Conservation (phyloP, 257 asterid genomes). For the Nicotiana obtusifolia region DNA sequence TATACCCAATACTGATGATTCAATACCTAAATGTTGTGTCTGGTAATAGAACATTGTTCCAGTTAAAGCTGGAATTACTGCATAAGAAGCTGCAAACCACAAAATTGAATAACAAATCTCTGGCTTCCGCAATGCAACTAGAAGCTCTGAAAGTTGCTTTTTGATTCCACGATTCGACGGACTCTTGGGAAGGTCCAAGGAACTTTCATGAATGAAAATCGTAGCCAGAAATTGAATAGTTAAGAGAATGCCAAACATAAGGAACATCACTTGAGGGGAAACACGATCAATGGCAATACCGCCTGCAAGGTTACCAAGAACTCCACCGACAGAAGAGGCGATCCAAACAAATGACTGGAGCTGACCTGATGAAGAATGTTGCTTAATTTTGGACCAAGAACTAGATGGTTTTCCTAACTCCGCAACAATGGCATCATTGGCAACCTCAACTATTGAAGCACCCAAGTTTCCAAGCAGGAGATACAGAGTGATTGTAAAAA, state of each 20-base stretch:
- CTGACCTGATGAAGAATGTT: slow-evolving; percentile 54
- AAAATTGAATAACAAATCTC: slow-evolving; percentile 55
- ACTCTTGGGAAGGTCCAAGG: slow-evolving; percentile 63
- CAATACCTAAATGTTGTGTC: slow-evolving; percentile 73
- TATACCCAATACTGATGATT: slow-evolving; percentile 72
- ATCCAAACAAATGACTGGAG: slow-evolving; percentile 94
- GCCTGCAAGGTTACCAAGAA: slow-evolving; percentile 70
- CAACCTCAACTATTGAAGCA: slow-evolving; percentile 89
- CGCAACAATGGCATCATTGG: slow-evolving; percentile 96
- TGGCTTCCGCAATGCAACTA: slow-evolving; percentile 51
- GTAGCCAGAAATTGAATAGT: slow-evolving; percentile 66
- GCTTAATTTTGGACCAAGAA: slow-evolving; percentile 33
- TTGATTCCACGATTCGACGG: slow-evolving; percentile 35
- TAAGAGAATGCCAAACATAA: slow-evolving; percentile 49
- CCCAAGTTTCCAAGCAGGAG: slow-evolving; percentile 93
- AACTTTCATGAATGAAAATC: slow-evolving; percentile 44
- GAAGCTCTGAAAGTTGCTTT: slow-evolving; percentile 57
- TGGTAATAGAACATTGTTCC: slow-evolving; percentile 97
- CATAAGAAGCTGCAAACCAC: slow-evolving; percentile 82
- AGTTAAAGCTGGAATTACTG: slow-evolving; percentile 69
- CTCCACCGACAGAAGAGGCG: slow-evolving; percentile 83
- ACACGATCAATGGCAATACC: slow-evolving; percentile 51
- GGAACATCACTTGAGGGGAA: slow-evolving; percentile 55
- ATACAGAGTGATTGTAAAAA: slow-evolving; percentile 48
- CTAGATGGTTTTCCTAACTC: slow-evolving; percentile 59